Percentiles rank a stretch among this genome's conserved stretches.
Evolutionary conservation across 345 rosid species (phyloP).

Genomic region (Cardamine resedifolia): DNA sequence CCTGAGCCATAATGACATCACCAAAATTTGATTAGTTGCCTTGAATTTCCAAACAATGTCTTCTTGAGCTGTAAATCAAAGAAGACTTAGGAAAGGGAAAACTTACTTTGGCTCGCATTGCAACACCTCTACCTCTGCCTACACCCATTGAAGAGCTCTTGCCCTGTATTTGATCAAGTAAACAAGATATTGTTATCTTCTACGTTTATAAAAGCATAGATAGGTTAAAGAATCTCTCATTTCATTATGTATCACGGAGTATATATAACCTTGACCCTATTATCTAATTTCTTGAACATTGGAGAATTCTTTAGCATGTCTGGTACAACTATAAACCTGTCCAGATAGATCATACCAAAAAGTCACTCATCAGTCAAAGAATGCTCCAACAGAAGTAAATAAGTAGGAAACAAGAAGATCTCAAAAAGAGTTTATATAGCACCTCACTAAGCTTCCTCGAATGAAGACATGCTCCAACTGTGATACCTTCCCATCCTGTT

Average conservation of each 20-base stretch:
- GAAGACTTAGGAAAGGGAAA: background rate
- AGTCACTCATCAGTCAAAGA: background rate
- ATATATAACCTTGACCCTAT: conserved; percentile 80
- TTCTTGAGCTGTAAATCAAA: background rate
- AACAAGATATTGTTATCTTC: background rate
- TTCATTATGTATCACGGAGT: background rate
- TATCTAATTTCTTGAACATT: conserved; percentile 84
- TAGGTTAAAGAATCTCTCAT: background rate
- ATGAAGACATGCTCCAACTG: conserved; percentile 95
- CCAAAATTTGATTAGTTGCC: background rate
- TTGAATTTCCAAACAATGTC: background rate
- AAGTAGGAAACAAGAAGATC: background rate
- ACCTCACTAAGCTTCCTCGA: conserved; percentile 95
- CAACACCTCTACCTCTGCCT: conserved; percentile 89
- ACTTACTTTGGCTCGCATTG: conserved; percentile 90
- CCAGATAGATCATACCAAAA: background rate
- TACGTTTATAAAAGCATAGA: conserved; percentile 3
- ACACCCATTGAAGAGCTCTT: conserved; percentile 83
- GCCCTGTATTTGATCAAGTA: conserved; percentile 56
- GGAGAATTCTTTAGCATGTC: conserved; percentile 96
- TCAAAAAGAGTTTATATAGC: background rate
- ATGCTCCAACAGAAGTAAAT: background rate
- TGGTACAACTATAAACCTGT: conserved; percentile 90
- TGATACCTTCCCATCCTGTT: conserved; percentile 89
- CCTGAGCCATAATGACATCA: conserved; percentile 47